Evolutionary conservation across 2,329 filamentous ascomycete species (phyloP).

Genomic region (Pestalotiopsis sp.): DNA sequence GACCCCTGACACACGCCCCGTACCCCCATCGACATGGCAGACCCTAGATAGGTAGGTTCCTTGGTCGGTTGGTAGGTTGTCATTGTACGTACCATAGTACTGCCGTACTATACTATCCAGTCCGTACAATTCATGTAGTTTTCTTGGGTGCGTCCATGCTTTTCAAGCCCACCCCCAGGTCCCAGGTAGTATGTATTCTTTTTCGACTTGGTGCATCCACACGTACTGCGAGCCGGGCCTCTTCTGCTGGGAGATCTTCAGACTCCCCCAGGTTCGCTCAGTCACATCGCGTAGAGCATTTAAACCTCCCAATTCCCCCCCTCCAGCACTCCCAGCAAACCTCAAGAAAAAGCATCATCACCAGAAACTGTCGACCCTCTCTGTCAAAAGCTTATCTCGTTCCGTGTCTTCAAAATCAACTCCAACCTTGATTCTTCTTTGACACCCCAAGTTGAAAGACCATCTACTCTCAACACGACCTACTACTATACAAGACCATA

Average conservation of each 20-base stretch:
- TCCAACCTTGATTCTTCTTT: background rate
- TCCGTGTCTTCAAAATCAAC: background rate
- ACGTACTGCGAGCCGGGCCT: conserved; percentile 1
- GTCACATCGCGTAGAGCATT: conserved; percentile 9
- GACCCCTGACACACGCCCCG: conserved; percentile 2
- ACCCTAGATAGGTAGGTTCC: background rate
- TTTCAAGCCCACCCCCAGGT: background rate
- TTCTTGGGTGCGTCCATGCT: conserved; percentile 13
- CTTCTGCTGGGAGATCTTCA: conserved; percentile 17
- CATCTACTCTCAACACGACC: background rate
- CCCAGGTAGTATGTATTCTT: background rate
- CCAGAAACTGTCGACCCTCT: background rate
- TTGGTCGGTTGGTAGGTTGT: background rate
- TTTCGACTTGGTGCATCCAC: conserved; percentile 21
- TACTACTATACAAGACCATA: background rate
- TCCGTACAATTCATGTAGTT: background rate
- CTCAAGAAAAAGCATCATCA: background rate
- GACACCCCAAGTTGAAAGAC: background rate
- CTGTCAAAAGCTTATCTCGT: background rate
- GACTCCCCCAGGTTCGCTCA: conserved; percentile 12
- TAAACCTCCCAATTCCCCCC: conserved; percentile 13
- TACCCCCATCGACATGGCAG: background rate
- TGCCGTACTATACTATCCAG: no score
- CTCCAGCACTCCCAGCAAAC: conserved; percentile 8
- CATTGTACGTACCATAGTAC: background rate